Evolutionary conservation across 2,329 filamentous ascomycete species (phyloP), one percentile per base, ranked within the genome.

Genomic region (Fusarium anguioides): DNA sequence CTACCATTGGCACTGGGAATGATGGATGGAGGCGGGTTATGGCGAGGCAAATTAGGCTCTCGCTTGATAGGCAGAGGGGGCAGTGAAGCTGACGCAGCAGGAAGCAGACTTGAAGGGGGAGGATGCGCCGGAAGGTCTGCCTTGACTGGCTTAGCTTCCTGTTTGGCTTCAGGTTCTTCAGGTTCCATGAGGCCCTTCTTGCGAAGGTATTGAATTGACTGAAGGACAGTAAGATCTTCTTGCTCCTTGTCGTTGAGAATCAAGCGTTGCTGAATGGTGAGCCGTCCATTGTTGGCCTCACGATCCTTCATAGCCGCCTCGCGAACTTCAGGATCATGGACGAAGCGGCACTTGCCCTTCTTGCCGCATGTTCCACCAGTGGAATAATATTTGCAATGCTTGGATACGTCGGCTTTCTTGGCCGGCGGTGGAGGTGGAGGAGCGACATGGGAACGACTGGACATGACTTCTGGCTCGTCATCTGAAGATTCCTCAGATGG

Each of bases 301-400:
- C 87, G 85, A 74, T 90, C 88, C 72, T 83, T 85, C 46, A 90
- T 81, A 57, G 88, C 88, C 67, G 86, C 86, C 72, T 88, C 86
- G 69, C 88, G 83, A 58, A 89, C 85, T 64, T 85, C 84, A 18
- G 84, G 83, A 74, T 91, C 88, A 76, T 91, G 88, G 66, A 89
- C 87, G 79, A 91, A 91, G 79, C 88, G 88, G 81, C 88, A 91
- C 87, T 90, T 90, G 87, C 87, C 87, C 84, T 89, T 89, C 83
- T 91, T 91, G 50, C 88, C 88, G 78, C 88, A 91, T 58, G 83
- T 88, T 62, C 88, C 88, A 68, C 88, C 88, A 50, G 88, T 90
- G 36, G 88, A 89, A 75, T 86, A 91, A 77, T 91, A 91, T 78
- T 91, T 91, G 85, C 88, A 91, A 73, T 90, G 88, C 66, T 86